Evolutionary conservation across 208 protist genomes (phyloP), one percentile per base, ranked within the genome.

Genomic region (Leishmania aethiopica): DNA sequence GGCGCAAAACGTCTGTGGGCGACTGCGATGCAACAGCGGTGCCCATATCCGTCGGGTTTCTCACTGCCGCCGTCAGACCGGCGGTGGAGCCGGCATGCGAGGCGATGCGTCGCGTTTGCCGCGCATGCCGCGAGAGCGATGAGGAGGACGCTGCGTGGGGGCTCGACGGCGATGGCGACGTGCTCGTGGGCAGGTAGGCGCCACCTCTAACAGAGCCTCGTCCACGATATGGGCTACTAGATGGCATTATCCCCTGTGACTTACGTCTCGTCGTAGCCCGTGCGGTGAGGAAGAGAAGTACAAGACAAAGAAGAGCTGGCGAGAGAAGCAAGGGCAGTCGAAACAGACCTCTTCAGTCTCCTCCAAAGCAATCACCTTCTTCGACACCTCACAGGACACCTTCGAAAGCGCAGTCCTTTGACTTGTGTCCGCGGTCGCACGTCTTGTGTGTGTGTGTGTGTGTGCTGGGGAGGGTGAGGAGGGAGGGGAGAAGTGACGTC

Each of bases 121-220:
- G 77, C n/a, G 47, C 53, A 66, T 80, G 77, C 77, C n/a, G 59
- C 15, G 69, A 77, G 71, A 55, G 79, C 42, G 57, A n/a, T 22
- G 40, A 40, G 1, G 79, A 22, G 15, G 49, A 55, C 53, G 51
- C 19, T 17, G 79, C 32, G 47, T 40, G 80, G 2, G 76, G 51
- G 51, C 57, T 75, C n/a, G 53, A 77, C 15, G 55, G 55, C 25
- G 42, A 37, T 32, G 28, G 55, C 3, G 57, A 82, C 22, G 32
- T 53, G 57, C 51, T 51, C 13, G 42, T 71, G 10, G 71, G 69
- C 25, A 19, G 17, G 70, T 66, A 76, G 8, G 67, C 15, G 66
- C 15, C 60, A 37, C 42, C 59, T 19, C 75, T 49, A 53, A 37
- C 13, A 49, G 55, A 66, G 10, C 75, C 75, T 55, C 75, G 45